Conservation (phyloP, 306 rosid genomes). For the Trifolium repens region DNA sequence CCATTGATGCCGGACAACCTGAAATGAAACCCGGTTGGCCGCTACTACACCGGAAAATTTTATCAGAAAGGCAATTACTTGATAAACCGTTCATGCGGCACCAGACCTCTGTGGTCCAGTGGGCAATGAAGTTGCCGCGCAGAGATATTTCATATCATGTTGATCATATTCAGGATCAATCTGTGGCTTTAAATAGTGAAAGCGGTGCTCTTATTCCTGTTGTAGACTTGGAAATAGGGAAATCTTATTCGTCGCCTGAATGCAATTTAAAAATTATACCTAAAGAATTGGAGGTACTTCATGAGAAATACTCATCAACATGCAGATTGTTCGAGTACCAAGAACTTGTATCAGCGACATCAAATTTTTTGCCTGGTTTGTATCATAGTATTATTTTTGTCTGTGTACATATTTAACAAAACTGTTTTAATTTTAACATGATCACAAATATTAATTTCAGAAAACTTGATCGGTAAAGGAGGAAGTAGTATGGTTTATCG, state of each 20-base stretch:
- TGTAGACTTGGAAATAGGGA: slow-evolving; percentile 53
- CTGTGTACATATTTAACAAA: slow-evolving; percentile 20
- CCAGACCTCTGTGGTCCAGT: slow-evolving; percentile 84
- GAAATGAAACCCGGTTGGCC: slow-evolving; percentile 96
- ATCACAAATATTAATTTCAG: slow-evolving; percentile 54
- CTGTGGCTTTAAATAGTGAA: slow-evolving; percentile 59
- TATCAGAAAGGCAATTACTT: slow-evolving; percentile 42
- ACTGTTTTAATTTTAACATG: not conserved
- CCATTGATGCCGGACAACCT: slow-evolving; percentile 45
- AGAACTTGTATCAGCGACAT: slow-evolving; percentile 81
- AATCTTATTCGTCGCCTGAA: slow-evolving; percentile 52
- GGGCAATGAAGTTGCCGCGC: slow-evolving; percentile 91
- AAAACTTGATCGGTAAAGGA: slow-evolving; percentile 88
- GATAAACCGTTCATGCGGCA: slow-evolving; percentile 39
- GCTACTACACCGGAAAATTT: slow-evolving; percentile 58
- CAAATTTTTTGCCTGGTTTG: slow-evolving; percentile 82
- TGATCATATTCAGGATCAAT: slow-evolving; percentile 46
- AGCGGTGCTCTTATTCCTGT: slow-evolving; percentile 79
- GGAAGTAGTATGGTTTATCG: slow-evolving; percentile 90
- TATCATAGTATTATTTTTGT: slow-evolving; percentile 33
- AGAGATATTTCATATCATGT: slow-evolving; percentile 51
- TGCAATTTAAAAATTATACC: slow-evolving; percentile 48
- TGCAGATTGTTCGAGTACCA: slow-evolving; percentile 79
- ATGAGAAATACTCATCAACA: slow-evolving; percentile 77
- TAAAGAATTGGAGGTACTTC: slow-evolving; percentile 76